phyloP scores from a whole-genome alignment of 768 basidiomycete species.

The Collybiopsis confluens region DNA sequence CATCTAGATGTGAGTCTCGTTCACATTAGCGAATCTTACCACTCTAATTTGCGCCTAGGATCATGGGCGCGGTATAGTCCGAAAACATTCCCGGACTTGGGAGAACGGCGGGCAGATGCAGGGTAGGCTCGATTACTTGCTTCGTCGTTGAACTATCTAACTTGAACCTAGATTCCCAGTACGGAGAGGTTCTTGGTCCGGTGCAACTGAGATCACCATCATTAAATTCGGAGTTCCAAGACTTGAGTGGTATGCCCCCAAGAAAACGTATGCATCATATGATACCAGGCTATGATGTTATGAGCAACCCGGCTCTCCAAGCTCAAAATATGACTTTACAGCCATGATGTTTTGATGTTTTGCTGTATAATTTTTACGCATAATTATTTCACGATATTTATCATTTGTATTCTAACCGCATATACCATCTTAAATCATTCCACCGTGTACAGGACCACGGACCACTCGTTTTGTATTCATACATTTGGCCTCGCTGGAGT shows the following conservation, averaged over 20 bases:
- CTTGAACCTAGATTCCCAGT: conserved; percentile 30
- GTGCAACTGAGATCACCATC: conserved; percentile 9
- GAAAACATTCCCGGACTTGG: conserved; percentile 65
- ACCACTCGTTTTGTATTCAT: background rate
- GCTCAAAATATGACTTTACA: conserved; percentile 52
- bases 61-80: conserved; percentile 16
- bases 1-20: conserved; percentile 40
- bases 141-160: background rate
- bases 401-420: conserved; percentile 1
- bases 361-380: conserved; percentile 7
- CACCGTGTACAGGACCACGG: background rate
- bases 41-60: background rate
- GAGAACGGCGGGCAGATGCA: conserved; percentile 46
- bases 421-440: background rate
- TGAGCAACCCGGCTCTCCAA: conserved; percentile 50
- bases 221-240: conserved; percentile 29
- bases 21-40: background rate
- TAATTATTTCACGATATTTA: conserved; percentile 11
- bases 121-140: conserved; percentile 24
- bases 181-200: conserved; percentile 36
- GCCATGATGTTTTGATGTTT: conserved; percentile 31
- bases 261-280: conserved; percentile 67
- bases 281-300: conserved; percentile 54
- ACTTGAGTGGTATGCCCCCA: conserved; percentile 50
- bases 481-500: background rate